Evolutionary conservation across 2,329 filamentous ascomycete genomes (phyloP).

Genomic region (Claviceps humidiphila): DNA sequence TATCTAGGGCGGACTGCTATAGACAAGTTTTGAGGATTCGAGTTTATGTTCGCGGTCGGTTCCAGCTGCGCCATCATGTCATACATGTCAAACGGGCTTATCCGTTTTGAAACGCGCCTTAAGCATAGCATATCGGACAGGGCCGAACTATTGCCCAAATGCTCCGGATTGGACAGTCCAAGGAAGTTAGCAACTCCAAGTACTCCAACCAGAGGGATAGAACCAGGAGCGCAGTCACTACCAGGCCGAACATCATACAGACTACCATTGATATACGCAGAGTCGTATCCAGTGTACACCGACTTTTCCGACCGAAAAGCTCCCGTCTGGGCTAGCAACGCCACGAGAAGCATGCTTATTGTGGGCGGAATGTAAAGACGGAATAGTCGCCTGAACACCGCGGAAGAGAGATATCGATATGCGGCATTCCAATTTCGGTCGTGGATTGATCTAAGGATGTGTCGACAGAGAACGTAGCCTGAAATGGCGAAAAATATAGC

Average conservation of each 20-base stretch:
- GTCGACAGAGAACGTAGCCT: slow-evolving; percentile 27
- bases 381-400: slow-evolving; percentile 25
- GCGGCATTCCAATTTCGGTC: slow-evolving; percentile 21
- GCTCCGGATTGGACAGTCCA: background rate
- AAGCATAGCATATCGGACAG: background rate
- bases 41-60: background rate
- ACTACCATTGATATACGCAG: slow-evolving; percentile 22
- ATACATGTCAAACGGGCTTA: background rate
- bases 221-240: background rate
- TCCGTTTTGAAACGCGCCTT: background rate
- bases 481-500: slow-evolving; percentile 31
- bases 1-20: background rate
- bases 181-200: background rate
- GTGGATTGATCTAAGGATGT: slow-evolving; percentile 24
- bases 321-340: slow-evolving; percentile 24
- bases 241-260: background rate
- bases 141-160: background rate
- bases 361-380: slow-evolving; percentile 27
- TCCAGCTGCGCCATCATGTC: background rate
- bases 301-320: slow-evolving; percentile 21
- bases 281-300: slow-evolving; percentile 25
- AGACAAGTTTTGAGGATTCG: background rate
- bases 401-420: slow-evolving; percentile 24
- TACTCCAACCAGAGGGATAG: background rate
- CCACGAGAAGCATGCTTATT: slow-evolving; percentile 27